Conservation (phyloP, 2,329 filamentous ascomycete genomes). For the Beauveria varroae region DNA sequence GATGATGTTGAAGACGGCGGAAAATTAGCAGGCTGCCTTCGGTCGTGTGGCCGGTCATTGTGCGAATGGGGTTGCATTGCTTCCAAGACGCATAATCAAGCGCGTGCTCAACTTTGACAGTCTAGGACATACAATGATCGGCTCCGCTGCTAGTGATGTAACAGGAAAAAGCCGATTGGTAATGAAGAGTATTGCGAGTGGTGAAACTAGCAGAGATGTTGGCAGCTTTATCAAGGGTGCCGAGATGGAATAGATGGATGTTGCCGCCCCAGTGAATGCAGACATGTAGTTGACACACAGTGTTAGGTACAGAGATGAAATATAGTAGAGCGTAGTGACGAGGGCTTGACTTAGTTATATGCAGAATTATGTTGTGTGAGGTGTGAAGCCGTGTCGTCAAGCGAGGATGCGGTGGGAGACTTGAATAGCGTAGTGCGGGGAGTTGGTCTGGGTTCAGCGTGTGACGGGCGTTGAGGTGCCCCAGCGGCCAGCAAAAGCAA, state of each 20-base stretch:
- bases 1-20: neutral
- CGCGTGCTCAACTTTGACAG: neutral
- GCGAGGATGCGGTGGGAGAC: neutral
- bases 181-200: neutral
- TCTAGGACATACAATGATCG: neutral
- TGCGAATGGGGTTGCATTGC: slow-evolving; percentile 11
- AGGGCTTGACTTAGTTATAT: slow-evolving; percentile 4
- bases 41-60: slow-evolving; percentile 8
- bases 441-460: slow-evolving; percentile 9
- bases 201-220: neutral
- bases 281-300: neutral
- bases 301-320: neutral
- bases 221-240: neutral
- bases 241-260: neutral
- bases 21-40: neutral
- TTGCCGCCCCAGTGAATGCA: neutral
- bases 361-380: neutral
- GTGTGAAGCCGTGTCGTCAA: neutral
- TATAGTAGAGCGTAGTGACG: neutral
- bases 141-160: neutral
- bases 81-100: slow-evolving; percentile 1
- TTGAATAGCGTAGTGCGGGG: slow-evolving; percentile 5
- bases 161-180: neutral
- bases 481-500: slow-evolving; percentile 9
- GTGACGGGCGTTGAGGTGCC: slow-evolving; percentile 8